Base-by-base conservation (phyloP, 345 rosid genomes). In the Aegle marmelos region DNA sequence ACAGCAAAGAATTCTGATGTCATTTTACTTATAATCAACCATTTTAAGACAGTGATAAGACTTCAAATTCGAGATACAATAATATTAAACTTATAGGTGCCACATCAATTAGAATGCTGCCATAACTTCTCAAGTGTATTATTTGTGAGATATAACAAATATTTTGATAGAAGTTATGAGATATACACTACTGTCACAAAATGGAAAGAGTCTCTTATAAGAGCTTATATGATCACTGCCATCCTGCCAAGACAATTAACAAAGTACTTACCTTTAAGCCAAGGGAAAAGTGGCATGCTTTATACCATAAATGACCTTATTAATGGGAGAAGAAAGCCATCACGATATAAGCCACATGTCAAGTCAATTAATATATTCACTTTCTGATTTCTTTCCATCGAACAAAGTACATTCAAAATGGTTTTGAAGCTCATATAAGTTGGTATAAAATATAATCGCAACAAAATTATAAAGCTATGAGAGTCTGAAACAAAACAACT, bases 401-500 rank as follows among this genome's bases (percentile, higher is more conserved):
- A 68, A 69, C 13, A 69, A 69, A 69, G 48, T 25, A 45, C 58
- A 45, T 31, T 25, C 22, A 13, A 69, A 66, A 36, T 66, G 28
- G 27, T 10, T 22, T 34, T 66, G 9, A 11, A 48, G 17, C 31
- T 60, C 14, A 19, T 70, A 50, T 21, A 9, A 70, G 5, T 30
- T 3, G 58, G 24, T 48, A 19, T 31, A 19, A 19, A 27, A 9
- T 62, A 28, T 45, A 68, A 13, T 30, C 1, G 25, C 45, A 33
- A 68, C 22, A 41, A 7, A 16, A 10, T 10, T 70, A 1, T 24
- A n/a, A 24, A 9, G 25, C 33, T 59, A 71, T n/a, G 4, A n/a
- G 10, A 50, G 25, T 34, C 54, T 64, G 27, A 37, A 39, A 73
- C 36, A 59, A 81, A 73, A 76, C 11, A 39, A 57, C 64, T 39